Evolutionary conservation across 78 protist species (phyloP), one percentile per base, ranked within the genome.

Genomic region (Isochrysis galbana): DNA sequence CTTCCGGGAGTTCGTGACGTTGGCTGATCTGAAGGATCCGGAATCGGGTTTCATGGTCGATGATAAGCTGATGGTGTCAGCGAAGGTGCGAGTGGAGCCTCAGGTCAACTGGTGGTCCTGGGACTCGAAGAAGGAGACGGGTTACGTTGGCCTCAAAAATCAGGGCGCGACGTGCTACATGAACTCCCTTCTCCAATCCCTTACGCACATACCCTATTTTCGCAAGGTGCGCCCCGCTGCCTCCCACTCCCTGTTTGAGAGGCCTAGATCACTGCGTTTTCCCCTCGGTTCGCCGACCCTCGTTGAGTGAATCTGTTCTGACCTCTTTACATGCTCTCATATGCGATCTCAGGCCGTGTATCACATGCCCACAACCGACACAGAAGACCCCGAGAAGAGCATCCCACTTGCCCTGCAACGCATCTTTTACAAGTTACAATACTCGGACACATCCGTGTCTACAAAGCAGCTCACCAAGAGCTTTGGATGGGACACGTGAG

Each of bases 401-500:
- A 93, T 95, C 14, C 82, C 96, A 25, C 82, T 95, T 42, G 97
- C 97, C n/a, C 91, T 95, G 42, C 97, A 95, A 93, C 48, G 95
- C 51, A 93, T 95, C 51, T 95, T 95, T 25, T 97, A 83, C 54
- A 55, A 91, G 44, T 86, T 97, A 67, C 97, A 98, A 80, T 80
- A 84, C 89, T 46, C 91, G 25, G 72, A 51, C 36, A 54, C 87
- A 36, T 90, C 94, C 36, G 98, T 95, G 23, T 90, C 92, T 22
- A 80, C 88, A 26, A 67, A 72, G 54, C 87, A 72, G 67, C 93
- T 93, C 54, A 93, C 93, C 34, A 84, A 93, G 48, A 38, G 47
- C 17, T 98, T 98, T 61, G 99, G 99, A 7, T 98, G 99, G 99
- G 95, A 94, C 69, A 70, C 97, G 34, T 61, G 74, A 3, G 74